phyloP scores from a whole-genome alignment of 495 filamentous ascomycete species.

The Neurospora intermedia region DNA sequence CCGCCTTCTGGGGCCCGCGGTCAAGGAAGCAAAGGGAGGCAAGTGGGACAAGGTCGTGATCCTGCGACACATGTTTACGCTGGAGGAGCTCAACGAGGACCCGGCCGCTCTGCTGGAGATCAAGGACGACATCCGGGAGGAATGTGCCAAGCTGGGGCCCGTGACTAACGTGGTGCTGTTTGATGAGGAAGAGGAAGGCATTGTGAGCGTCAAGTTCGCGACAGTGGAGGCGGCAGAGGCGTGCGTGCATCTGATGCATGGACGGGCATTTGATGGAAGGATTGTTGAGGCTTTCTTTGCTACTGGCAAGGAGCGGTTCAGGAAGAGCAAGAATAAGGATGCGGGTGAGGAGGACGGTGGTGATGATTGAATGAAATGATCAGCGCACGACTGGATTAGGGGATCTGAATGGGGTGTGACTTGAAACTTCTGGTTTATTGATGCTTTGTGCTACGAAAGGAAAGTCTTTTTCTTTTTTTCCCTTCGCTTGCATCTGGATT shows the following conservation, averaged over 20 bases:
- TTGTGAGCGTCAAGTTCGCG: constrained; percentile 72
- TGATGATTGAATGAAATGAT: constrained; percentile 11
- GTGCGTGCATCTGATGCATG: constrained; percentile 70
- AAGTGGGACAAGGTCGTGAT: constrained; percentile 74
- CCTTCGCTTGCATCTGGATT: background rate
- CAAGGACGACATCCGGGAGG: constrained; percentile 85
- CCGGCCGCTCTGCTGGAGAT: constrained; percentile 77
- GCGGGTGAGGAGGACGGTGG: constrained; percentile 28
- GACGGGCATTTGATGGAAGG: constrained; percentile 65
- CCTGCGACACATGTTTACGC: constrained; percentile 89
- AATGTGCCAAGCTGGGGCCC: constrained; percentile 74
- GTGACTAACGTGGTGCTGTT: constrained; percentile 88
- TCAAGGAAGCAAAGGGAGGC: constrained; percentile 40
- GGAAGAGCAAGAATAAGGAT: constrained; percentile 48
- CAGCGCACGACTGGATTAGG: too few relatives aligned
- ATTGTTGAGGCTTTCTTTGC: constrained; percentile 67
- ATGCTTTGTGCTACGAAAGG: background rate
- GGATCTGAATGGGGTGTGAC: background rate
- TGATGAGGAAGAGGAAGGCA: constrained; percentile 77
- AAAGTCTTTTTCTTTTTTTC: background rate
- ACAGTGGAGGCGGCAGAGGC: constrained; percentile 57
- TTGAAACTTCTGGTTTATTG: background rate
- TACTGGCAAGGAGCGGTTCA: constrained; percentile 66
- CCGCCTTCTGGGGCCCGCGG: background rate
- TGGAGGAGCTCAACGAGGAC: constrained; percentile 77